A percentile compares a stretch with the other conserved stretches of the same genome.
These are phyloP conservation scores for Glebionis coronaria DNA, from an alignment of 129 eudicot species.

Conservation along the genomic window DNA sequence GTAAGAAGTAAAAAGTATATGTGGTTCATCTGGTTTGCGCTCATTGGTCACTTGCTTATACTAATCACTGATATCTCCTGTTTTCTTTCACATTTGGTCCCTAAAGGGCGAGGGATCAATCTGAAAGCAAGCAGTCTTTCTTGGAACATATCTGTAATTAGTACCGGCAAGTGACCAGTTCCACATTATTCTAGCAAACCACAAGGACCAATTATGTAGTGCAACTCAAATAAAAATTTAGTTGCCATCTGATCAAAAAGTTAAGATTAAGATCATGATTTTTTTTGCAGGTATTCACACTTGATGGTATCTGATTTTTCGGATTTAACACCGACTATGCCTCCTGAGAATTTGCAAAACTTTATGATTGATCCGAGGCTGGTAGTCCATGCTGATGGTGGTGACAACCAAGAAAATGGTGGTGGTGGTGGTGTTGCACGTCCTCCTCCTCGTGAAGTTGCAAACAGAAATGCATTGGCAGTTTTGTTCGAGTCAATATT, in stretches of 20 bases:
- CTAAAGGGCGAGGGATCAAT: no score
- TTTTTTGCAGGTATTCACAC: conserved; percentile 62
- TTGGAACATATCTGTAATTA: no score
- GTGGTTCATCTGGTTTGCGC: no score
- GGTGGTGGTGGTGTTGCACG: conserved; percentile 15
- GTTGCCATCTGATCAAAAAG: background rate
- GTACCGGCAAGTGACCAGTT: no score
- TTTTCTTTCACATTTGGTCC: no score
- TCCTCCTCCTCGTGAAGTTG: conserved; percentile 50
- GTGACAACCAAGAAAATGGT: conserved; percentile 27
- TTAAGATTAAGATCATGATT: background rate
- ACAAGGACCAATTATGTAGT: no score
- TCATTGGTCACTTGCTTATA: background rate
- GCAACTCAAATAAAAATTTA: background rate
- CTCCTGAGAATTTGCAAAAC: conserved; percentile 88
- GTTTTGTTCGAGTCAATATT: conserved; percentile 71
- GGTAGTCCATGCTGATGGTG: conserved; percentile 30
- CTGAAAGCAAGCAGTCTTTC: no score
- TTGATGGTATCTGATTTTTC: conserved; percentile 83
- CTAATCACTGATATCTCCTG: no score
- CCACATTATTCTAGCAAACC: no score
- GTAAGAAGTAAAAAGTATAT: no score
- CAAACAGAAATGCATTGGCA: conserved; percentile 69
- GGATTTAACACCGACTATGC: conserved; percentile 80
- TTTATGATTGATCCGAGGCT: conserved; percentile 68